Base-by-base conservation (phyloP, 495 filamentous ascomycete genomes). In the Sporormia fimetaria region DNA sequence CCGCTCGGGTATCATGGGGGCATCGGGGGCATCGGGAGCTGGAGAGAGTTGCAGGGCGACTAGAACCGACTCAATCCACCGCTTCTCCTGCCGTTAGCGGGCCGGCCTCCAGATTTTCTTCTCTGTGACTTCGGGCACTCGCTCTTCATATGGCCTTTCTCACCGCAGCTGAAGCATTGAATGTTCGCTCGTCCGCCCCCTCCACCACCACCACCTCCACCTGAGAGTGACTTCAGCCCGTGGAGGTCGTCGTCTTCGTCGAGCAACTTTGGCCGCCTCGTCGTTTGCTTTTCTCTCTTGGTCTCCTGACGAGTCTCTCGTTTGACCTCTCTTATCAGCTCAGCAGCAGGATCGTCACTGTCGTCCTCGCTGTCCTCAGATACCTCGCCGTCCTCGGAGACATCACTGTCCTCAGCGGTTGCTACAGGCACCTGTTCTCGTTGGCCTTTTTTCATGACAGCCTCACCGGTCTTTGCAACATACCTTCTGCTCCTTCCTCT, bases 241-340 rank as follows among this genome's bases (percentile, higher is more conserved):
- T 75, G 73, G 39, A 80, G 54, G 33, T 74, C 76, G 29, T 78
- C 57, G 33, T 76, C 71, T 68, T 67, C 66, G 10, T 69, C 70
- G 21, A 74, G 18, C 47, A 33, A 21, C 48, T 38, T 32, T 42
- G 28, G 59, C 56, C 5, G 47, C 42, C 58, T 58, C 10, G 52
- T 37, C 12, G 50, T 37, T 12, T 35, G 38, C 10, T 37, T 48
- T 32, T 44, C 49, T 49, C 49, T 57, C 51, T 54, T 52, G 29
- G 57, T 31, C 26, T 54, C 45, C 9, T 45, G 41, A 20, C 41
- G 46, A 21, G 52, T 55, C 23, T 56, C 56, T 16, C 47, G 53
- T 18, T 57, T 56, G 11, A 50, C 40, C 25, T 52, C 37, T 6
- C 49, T 34, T 37, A 68, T 63, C 27, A 67, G 42, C 12, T 44